Percentiles rank a stretch among this genome's conserved stretches.
Evolutionary conservation across 345 rosid species (phyloP).

Genomic region (Salix suchowensis): DNA sequence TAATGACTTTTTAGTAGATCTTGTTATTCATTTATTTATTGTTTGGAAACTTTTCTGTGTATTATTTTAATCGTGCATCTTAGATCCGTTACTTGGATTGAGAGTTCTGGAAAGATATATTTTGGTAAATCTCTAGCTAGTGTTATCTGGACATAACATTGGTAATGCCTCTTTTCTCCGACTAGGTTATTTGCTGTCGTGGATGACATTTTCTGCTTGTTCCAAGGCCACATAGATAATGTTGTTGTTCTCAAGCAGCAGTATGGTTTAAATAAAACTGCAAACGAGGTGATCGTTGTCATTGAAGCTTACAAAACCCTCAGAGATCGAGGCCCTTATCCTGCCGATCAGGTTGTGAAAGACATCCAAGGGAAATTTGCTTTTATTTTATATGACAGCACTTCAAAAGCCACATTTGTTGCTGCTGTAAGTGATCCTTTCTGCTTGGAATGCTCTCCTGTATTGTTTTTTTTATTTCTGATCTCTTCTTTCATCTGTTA

Average conservation of each 20-base stretch:
- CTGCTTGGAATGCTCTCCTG: background rate
- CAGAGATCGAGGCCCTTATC: conserved; percentile 94
- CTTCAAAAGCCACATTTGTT: conserved; percentile 55
- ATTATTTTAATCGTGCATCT: background rate
- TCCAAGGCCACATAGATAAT: conserved; percentile 92
- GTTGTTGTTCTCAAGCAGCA: conserved; percentile 82
- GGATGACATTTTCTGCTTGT: conserved; percentile 91
- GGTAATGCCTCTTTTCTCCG: conserved; percentile 1
- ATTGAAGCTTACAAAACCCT: conserved; percentile 91
- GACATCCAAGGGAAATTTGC: conserved; percentile 75
- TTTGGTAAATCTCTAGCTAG: background rate
- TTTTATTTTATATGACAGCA: conserved; percentile 67
- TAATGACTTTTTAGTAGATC: background rate
- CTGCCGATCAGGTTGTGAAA: conserved; percentile 89
- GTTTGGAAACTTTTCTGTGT: background rate
- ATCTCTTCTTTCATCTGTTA: background rate
- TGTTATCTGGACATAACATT: background rate
- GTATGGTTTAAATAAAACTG: conserved; percentile 80
- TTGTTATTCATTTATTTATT: background rate
- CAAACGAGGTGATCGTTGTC: conserved; percentile 81
- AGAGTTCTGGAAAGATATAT: background rate
- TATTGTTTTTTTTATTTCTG: background rate
- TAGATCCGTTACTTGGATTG: background rate
- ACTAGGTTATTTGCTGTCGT: conserved; percentile 77
- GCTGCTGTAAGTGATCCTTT: conserved; percentile 55